Evolutionary conservation across 2,329 filamentous ascomycete species (phyloP).

Genomic region (Aspergillus brasiliensis): DNA sequence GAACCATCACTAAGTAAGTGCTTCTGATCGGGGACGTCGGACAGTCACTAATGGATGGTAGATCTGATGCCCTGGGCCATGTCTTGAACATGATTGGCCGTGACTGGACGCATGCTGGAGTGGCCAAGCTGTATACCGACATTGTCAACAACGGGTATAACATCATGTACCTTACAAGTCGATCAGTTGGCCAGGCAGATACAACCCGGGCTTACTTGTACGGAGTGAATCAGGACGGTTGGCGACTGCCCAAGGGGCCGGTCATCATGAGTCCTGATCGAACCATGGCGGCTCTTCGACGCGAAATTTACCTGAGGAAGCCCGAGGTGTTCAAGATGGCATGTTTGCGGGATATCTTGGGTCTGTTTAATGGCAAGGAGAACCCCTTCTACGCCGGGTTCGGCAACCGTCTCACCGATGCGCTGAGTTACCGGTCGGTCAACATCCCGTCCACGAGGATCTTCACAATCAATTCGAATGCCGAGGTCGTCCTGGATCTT

Average conservation of each 20-base stretch:
- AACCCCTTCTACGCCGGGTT: slow-evolving; percentile 97
- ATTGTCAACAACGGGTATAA: slow-evolving; percentile 97
- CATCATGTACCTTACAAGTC: slow-evolving; percentile 95
- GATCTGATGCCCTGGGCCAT: slow-evolving; percentile 86
- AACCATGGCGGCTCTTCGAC: slow-evolving; percentile 86
- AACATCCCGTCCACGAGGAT: slow-evolving; percentile 93
- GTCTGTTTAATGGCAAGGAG: slow-evolving; percentile 73
- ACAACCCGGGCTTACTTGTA: slow-evolving; percentile 86
- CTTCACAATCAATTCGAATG: slow-evolving; percentile 98
- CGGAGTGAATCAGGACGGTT: slow-evolving; percentile 85
- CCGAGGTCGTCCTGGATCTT: slow-evolving; percentile 89
- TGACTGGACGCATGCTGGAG: slow-evolving; percentile 96
- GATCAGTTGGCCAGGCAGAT: slow-evolving; percentile 91
- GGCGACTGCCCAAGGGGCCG: slow-evolving; percentile 81
- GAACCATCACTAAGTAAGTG: slow-evolving; percentile 85
- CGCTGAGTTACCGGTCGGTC: slow-evolving; percentile 91
- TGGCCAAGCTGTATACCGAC: slow-evolving; percentile 95
- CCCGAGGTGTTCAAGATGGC: slow-evolving; percentile 99
- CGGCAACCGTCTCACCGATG: slow-evolving; percentile 93
- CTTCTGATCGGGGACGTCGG: not conserved
- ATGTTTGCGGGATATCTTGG: slow-evolving; percentile 89
- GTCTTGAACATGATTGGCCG: slow-evolving; percentile 95
- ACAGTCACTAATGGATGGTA: slow-evolving; percentile 20
- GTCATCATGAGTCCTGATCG: slow-evolving; percentile 94
- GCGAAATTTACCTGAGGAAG: slow-evolving; percentile 93